Evolutionary conservation across 495 filamentous ascomycete genomes (phyloP).

Genomic region (Coniosporium apollinis): DNA sequence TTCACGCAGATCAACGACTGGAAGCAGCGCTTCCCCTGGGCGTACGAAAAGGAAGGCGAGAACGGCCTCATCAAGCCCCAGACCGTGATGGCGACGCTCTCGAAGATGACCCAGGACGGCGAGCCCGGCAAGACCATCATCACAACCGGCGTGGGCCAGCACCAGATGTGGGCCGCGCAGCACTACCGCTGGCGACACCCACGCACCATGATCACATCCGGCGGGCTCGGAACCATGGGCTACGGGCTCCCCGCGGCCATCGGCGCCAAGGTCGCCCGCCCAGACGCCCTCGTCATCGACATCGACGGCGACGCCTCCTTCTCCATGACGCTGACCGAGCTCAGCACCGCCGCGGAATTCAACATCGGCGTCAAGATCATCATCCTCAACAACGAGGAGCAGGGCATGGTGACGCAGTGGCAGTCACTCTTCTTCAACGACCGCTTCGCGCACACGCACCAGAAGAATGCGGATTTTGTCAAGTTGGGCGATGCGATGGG

Average conservation of each 20-base stretch:
- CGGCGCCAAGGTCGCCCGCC: conserved; percentile 79
- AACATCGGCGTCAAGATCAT: conserved; percentile 86
- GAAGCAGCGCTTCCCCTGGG: conserved; percentile 73
- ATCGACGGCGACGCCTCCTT: conserved; percentile 97
- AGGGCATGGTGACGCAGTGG: conserved; percentile 96
- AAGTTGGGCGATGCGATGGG: conserved; percentile 56
- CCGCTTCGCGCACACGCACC: conserved; percentile 80
- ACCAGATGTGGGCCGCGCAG: conserved; percentile 96
- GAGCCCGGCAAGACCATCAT: conserved; percentile 76
- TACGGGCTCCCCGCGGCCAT: conserved; percentile 86
- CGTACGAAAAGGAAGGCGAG: conserved; percentile 52
- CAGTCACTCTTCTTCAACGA: conserved; percentile 88
- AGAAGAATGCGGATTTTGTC: conserved; percentile 82
- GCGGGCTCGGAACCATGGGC: conserved; percentile 90
- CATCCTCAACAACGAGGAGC: conserved; percentile 89
- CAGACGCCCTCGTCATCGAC: conserved; percentile 75
- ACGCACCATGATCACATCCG: conserved; percentile 78
- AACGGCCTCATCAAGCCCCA: conserved; percentile 78
- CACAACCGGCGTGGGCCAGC: conserved; percentile 81
- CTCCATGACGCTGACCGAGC: conserved; percentile 85
- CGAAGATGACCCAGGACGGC: conserved; percentile 49
- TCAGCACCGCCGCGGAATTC: conserved; percentile 81
- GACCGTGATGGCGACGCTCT: conserved; percentile 65
- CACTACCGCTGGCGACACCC: conserved; percentile 84
- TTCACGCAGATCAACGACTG: conserved; percentile 73